Evolutionary conservation across 257 asterid species (phyloP), one percentile per base, ranked within the genome.

Genomic region (Gardenia jasminoides): DNA sequence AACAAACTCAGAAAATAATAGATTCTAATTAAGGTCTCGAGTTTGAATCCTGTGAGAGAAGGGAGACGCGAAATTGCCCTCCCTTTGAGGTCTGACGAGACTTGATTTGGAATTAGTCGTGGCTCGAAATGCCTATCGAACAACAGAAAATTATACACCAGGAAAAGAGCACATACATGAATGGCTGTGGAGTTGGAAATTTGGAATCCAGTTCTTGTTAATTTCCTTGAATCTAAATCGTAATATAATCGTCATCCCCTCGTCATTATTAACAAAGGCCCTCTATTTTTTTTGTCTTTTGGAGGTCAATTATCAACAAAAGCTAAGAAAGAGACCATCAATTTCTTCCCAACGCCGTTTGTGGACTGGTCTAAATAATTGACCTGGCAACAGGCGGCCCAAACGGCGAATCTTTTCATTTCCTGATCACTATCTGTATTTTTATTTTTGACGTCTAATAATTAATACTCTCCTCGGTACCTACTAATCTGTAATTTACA

Each of bases 241-340:
- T 62, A 67, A 46, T 24, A 13, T 44, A 41, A 43, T 43, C 59
- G 59, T 75, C 79, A 75, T 58, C 1, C 28, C 26, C 33, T 75
- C 58, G 56, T 75, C 70, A 75, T 75, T 59, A 62, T 74, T 56
- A 54, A 48, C 39, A 36, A 36, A 36, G 41, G 41, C 41, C 41
- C 41, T 36, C 41, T 5, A 2, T 3, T 36, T 36, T 36, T 36
- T 36, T 36, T 36, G 1, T 36, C 4, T 36, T 36, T 36, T 36
- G 3, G 41, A 36, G 41, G 41, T 36, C 41, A 36, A 36, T 36
- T 36, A 36, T 36, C 4, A 36, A 36, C 41, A 28, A 33, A 33
- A 17, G 20, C 44, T 66, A 24, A 30, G n/a, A n/a, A n/a, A n/a
- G n/a, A n/a, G 9, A 28, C 5, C 69, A 65, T 28, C 9, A 30